Evolutionary conservation across 2,329 filamentous ascomycete species (phyloP).

Genomic region (Trichoderma semiorbis): DNA sequence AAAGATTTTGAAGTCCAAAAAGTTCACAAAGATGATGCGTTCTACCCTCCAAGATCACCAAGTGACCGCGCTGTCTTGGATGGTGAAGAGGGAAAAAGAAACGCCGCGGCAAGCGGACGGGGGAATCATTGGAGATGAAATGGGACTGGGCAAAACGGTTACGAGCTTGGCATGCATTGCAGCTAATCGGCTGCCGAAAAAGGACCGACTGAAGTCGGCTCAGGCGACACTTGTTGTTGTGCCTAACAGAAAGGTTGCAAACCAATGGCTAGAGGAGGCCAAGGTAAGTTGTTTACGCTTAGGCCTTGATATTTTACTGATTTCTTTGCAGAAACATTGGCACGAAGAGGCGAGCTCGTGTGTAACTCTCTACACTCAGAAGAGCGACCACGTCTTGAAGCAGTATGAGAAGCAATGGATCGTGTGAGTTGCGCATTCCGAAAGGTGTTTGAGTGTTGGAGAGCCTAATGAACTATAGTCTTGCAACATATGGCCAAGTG

Average conservation of each 20-base stretch:
- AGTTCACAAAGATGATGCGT: constrained; percentile 8
- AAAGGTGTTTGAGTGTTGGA: background rate
- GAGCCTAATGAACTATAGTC: constrained; percentile 15
- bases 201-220: constrained; percentile 37
- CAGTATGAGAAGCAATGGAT: background rate
- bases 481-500: constrained; percentile 32
- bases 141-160: constrained; percentile 68
- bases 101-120: background rate
- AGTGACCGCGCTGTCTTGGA: constrained; percentile 49
- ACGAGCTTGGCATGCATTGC: constrained; percentile 60
- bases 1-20: constrained; percentile 19
- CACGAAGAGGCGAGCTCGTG: background rate
- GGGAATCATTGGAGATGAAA: constrained; percentile 53
- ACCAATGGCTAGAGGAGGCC: constrained; percentile 28
- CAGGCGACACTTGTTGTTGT: constrained; percentile 34
- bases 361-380: background rate
- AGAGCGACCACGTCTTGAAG: too few relatives aligned
- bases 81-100: constrained; percentile 48
- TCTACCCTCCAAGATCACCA: constrained; percentile 46
- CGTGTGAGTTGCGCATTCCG: background rate
- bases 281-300: too few relatives aligned
- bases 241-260: constrained; percentile 22
- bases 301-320: too few relatives aligned
- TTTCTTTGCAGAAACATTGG: background rate
- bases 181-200: constrained; percentile 23